phyloP scores from a whole-genome alignment of 768 basidiomycete genomes.

The Amanita muscaria region DNA sequence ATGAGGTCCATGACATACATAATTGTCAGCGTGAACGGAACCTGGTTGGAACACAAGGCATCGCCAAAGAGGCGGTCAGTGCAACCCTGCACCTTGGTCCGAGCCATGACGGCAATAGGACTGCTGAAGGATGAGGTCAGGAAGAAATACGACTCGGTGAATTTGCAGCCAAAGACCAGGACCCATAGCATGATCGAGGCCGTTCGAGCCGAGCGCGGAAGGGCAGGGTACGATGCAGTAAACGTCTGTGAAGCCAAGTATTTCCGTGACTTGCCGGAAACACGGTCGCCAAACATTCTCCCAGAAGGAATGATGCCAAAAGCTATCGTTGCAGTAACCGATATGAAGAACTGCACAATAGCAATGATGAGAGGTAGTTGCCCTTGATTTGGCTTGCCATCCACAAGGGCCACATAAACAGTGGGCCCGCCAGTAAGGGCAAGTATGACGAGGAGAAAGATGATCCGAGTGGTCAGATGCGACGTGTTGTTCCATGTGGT shows the following conservation, averaged over 20 bases:
- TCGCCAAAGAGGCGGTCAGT: conserved; percentile 75
- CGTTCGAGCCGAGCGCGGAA: conserved; percentile 61
- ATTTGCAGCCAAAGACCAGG: conserved; percentile 94
- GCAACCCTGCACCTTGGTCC: conserved; percentile 89
- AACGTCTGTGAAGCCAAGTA: conserved; percentile 99
- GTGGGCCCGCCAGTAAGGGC: conserved; percentile 91
- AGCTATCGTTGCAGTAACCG: conserved; percentile 69
- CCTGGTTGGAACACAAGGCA: conserved; percentile 82
- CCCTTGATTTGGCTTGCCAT: conserved; percentile 47
- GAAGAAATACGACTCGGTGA: conserved; percentile 97
- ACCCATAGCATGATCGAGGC: conserved; percentile 87
- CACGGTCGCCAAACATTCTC: conserved; percentile 97
- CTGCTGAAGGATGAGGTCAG: conserved; percentile 93
- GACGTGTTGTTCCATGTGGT: conserved; percentile 99
- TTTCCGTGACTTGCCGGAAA: conserved; percentile 94
- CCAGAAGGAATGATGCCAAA: conserved; percentile 93
- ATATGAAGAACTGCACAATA: conserved; percentile 91
- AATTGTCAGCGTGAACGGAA: conserved; percentile 89
- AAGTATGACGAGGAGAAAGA: conserved; percentile 88
- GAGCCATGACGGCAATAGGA: conserved; percentile 94
- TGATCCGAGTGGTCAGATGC: conserved; percentile 86
- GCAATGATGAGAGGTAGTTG: conserved; percentile 84
- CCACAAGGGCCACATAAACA: conserved; percentile 83
- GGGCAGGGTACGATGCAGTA: conserved; percentile 90
- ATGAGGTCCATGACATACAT: conserved; percentile 99